Conservation (phyloP, 305 asterid species). For the Solanum hybrid region DNA sequence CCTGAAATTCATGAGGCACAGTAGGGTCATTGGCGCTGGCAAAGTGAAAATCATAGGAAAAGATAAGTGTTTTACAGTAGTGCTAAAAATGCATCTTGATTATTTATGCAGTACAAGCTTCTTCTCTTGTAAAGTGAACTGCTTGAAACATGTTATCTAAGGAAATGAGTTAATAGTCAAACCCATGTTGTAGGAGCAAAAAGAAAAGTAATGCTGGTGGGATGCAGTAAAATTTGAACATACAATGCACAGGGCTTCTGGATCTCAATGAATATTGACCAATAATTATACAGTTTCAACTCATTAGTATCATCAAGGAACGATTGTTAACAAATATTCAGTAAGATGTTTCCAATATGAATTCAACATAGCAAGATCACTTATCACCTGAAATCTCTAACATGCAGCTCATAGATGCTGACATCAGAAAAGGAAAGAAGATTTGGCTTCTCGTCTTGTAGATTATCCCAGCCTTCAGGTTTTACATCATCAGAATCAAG, state of each 20-base stretch:
- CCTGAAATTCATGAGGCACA: constrained; percentile 63
- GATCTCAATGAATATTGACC: not conserved
- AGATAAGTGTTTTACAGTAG: not conserved
- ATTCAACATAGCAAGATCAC: not conserved
- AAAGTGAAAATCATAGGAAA: constrained; percentile 6
- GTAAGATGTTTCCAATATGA: not conserved
- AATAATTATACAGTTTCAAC: not conserved
- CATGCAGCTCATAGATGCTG: constrained; percentile 90
- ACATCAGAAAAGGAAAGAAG: constrained; percentile 65
- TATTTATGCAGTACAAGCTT: not conserved
- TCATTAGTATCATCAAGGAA: not conserved
- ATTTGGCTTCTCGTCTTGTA: constrained; percentile 59
- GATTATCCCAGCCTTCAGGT: constrained; percentile 82
- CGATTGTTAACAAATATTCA: not conserved
- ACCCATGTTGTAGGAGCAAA: not conserved
- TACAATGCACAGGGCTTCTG: not conserved
- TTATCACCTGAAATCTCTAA: constrained; percentile 90
- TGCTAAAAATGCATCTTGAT: not conserved
- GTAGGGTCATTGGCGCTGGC: constrained; percentile 69
- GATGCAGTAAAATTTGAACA: not conserved
- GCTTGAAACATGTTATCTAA: not conserved
- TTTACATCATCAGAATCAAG: constrained; percentile 64
- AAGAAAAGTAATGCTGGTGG: not conserved
- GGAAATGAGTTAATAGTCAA: not conserved
- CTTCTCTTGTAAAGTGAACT: not conserved